Percentiles rank a stretch among this genome's conserved stretches.
Conservation (phyloP, 306 rosid species). For the Corylus avellana region DNA sequence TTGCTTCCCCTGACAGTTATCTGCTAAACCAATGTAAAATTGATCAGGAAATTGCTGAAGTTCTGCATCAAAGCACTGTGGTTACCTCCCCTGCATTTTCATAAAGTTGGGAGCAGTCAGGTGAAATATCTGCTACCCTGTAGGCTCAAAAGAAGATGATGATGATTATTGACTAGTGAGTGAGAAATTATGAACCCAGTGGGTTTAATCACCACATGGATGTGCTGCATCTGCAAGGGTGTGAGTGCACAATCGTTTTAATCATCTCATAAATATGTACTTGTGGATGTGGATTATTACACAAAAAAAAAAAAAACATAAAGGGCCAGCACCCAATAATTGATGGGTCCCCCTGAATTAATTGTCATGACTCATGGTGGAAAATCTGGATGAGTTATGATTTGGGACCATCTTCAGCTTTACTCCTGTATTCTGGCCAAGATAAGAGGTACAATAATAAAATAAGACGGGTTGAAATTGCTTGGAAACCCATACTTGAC, state of each 20-base stretch:
- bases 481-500: not conserved
- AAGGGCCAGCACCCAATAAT: slow-evolving; percentile 5
- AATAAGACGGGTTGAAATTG: not conserved
- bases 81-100: too few species aligned
- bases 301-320: not conserved
- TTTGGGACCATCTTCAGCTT: not conserved
- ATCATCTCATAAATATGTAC: not conserved
- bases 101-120: too few species aligned
- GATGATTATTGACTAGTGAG: not conserved
- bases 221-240: not conserved
- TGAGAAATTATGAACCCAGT: not conserved
- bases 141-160: not conserved
- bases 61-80: not conserved
- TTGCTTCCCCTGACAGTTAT: not conserved
- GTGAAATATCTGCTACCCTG: not conserved
- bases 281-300: not conserved
- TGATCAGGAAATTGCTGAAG: not conserved
- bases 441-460: too few species aligned
- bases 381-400: not conserved
- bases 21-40: not conserved
- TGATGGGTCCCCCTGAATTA: slow-evolving; percentile 5
- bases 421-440: too few species aligned
- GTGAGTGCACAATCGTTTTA: not conserved
- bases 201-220: not conserved
- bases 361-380: not conserved